Evolutionary conservation across 2,329 filamentous ascomycete genomes (phyloP), one percentile per base, ranked within the genome.

Genomic region (Penicillium sp.): DNA sequence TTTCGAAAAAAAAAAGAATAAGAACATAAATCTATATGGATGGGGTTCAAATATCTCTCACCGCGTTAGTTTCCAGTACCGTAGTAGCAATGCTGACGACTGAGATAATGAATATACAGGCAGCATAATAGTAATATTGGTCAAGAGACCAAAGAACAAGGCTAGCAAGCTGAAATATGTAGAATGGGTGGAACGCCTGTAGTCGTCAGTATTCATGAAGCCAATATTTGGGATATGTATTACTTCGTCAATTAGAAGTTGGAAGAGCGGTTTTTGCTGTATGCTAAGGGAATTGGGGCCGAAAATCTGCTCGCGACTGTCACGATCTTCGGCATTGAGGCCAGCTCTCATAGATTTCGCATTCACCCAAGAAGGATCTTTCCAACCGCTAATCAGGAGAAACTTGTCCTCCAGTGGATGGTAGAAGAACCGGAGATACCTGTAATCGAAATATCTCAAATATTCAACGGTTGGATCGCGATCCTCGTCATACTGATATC

Each of bases 81-180:
- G 95, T 97, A 1, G 93, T 90, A 5, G 88, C 86, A 70, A 99
- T 97, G 76, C 94, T 98, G 69, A 93, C 91, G 49, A 95, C 85
- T 0, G 96, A 99, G 77, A 99, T 98, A 64, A 94, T 74, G 70
- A 99, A 96, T 70, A 99, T 99, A 75, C 93, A 96, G 17, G 89
- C 85, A 5, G 95, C 95, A 77, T 99, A 99, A 80, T 98, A 99
- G 75, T 97, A 99, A 76, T 99, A 99, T 70, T 96, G 85, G 73
- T 99, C 95, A 68, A 97, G 75, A 9, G 94, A 97, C 95, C 95
- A 99, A 3, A 99, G 86, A 46, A 96, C 79, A 67, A 99, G 82
- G 81, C 95, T 98, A 52, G 93, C 94, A 70, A 98, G 90, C 78
- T 99, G 95, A 74, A 99, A 99, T 60, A 99, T 90, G 75, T 99